phyloP scores from a whole-genome alignment of 495 filamentous ascomycete genomes.

The Collariella sp. region DNA sequence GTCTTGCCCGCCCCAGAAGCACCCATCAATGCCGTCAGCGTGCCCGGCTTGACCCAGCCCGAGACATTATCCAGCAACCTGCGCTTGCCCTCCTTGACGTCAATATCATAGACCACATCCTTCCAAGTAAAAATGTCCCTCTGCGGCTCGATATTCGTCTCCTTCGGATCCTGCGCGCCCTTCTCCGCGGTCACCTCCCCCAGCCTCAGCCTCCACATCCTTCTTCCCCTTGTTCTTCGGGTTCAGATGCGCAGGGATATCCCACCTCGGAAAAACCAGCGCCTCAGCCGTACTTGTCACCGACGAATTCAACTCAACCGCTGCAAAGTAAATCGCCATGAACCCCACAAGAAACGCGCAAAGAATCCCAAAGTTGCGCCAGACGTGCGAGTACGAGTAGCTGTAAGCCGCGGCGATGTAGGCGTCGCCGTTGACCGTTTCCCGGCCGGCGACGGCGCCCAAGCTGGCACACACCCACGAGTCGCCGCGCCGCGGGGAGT shows the following conservation, averaged over 20 bases:
- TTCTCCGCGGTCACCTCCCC: slow-evolving; percentile 12
- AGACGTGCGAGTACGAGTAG: slow-evolving; percentile 57
- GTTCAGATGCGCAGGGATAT: slow-evolving; percentile 16
- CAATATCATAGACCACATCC: slow-evolving; percentile 55
- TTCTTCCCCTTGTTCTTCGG: slow-evolving; percentile 15
- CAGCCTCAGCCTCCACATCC: slow-evolving; percentile 32
- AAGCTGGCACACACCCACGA: slow-evolving; percentile 47
- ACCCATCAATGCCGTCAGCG: slow-evolving; percentile 74
- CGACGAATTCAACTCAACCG: slow-evolving; percentile 43
- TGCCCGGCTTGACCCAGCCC: slow-evolving; percentile 72
- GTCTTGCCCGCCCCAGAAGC: slow-evolving; percentile 75
- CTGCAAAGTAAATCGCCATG: slow-evolving; percentile 57
- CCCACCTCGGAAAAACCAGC: slow-evolving; percentile 26
- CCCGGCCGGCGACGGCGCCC: slow-evolving; percentile 43
- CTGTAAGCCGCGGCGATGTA: slow-evolving; percentile 51
- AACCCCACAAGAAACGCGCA: slow-evolving; percentile 62
- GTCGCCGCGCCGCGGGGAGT: slow-evolving; percentile 23
- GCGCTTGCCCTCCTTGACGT: slow-evolving; percentile 48
- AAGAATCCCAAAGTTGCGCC: slow-evolving; percentile 73
- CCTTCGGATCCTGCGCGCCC: slow-evolving; percentile 17
- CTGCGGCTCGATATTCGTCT: slow-evolving; percentile 36
- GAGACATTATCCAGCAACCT: slow-evolving; percentile 57
- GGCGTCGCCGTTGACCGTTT: slow-evolving; percentile 48
- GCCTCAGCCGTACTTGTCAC: slow-evolving; percentile 23
- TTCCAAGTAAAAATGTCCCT: slow-evolving; percentile 55